Evolutionary conservation across 495 filamentous ascomycete genomes (phyloP), one percentile per base, ranked within the genome.

Genomic region (Lasiosphaeris hirsuta): DNA sequence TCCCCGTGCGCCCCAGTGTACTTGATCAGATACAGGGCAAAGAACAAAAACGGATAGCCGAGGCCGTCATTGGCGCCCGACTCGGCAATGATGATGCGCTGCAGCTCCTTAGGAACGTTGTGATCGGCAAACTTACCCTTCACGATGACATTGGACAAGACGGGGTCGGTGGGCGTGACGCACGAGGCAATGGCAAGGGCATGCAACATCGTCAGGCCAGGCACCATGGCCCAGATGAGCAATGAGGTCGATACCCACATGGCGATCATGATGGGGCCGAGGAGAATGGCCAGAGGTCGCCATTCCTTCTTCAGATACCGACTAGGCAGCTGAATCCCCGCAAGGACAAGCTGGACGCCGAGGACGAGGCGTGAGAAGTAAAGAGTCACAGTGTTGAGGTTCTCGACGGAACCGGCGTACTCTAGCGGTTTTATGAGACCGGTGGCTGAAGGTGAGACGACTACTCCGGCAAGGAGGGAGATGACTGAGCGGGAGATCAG

Each of bases 121-220:
- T 90, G 88, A 56, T 96, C 92, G 9, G 92, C 92, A 60, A 96
- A 96, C 61, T 89, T 92, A 40, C 92, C 92, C 75, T 96, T 96
- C 44, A 96, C 90, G 54, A 96, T 95, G 2, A 87, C 86, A 58
- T 94, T 93, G 23, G 89, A 92, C 34, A 96, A 74, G 19, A 96
- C 86, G 0, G 93, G 93, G 66, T 97, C 93, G 0, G 93, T 96
- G 0, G 92, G 92, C 4, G 92, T 95, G 11, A 97, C 84, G 64
- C 91, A 95, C 23, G 90, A 86, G 3, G 83, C 92, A 34, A 96
- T 74, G 2, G 85, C 87, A 17, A 96, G 75, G 0, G 92, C 85
- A 64, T 92, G 85, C 1, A 96, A 78, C 60, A 95, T 89, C 42
- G 72, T 69, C 18, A 95, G 70, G 55, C 86, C 73, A 0, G 90